phyloP scores from a whole-genome alignment of 306 rosid genomes.

The Rosa rugosa region DNA sequence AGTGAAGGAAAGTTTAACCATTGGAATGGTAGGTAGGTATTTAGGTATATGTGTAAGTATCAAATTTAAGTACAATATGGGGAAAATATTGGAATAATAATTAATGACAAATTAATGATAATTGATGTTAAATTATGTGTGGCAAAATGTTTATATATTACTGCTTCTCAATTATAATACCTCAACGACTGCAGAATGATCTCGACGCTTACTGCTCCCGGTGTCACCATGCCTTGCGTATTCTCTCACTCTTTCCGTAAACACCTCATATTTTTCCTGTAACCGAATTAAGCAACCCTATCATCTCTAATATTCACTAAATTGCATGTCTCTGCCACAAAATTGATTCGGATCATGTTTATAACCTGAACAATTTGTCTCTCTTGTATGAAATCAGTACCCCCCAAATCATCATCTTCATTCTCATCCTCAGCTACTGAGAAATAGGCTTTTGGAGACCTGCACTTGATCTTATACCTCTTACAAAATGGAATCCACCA shows the following conservation, averaged over 20 bases:
- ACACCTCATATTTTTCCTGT: slow-evolving; percentile 50
- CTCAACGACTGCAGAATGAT: slow-evolving; percentile 55
- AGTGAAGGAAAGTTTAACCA: too few relatives aligned
- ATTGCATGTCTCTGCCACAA: background rate
- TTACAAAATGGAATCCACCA: slow-evolving; percentile 70
- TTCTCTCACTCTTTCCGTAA: slow-evolving; percentile 34
- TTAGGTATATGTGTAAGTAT: too few relatives aligned
- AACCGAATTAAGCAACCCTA: background rate
- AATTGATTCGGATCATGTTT: background rate
- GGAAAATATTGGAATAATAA: too few relatives aligned
- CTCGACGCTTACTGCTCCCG: slow-evolving; percentile 14
- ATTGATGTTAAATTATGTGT: too few relatives aligned
- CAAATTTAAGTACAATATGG: too few relatives aligned
- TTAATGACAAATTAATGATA: too few relatives aligned
- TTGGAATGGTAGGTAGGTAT: too few relatives aligned
- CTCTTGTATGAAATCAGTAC: slow-evolving; percentile 32
- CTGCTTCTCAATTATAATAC: too few relatives aligned
- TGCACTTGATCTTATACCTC: slow-evolving; percentile 36
- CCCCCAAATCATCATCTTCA: slow-evolving; percentile 19
- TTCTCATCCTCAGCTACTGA: slow-evolving; percentile 24
- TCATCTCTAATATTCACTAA: background rate
- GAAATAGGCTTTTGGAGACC: slow-evolving; percentile 68
- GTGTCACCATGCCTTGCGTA: slow-evolving; percentile 17
- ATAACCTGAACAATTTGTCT: slow-evolving; percentile 39
- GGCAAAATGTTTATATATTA: background rate